phyloP scores from a whole-genome alignment of 257 asterid species.

The Salvia rosmarinus region DNA sequence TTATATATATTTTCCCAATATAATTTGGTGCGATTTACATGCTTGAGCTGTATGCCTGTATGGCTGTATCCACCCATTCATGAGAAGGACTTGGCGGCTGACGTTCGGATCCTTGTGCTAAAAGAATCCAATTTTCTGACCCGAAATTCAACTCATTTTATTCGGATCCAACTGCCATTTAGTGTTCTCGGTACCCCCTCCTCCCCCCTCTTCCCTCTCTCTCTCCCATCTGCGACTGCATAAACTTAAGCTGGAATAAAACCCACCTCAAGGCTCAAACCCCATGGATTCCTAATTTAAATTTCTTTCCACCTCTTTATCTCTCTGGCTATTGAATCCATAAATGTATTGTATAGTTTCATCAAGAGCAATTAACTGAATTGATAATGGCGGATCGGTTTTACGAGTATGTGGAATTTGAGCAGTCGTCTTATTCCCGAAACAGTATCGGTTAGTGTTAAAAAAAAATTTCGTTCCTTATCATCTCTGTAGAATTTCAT shows the following conservation, averaged over 20 bases:
- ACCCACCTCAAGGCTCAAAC: constrained; percentile 7
- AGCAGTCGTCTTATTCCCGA: constrained; percentile 41
- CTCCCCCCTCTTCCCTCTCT: too few relatives aligned
- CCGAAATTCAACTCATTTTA: constrained; percentile 3
- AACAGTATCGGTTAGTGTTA: constrained; percentile 38
- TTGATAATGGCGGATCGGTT: constrained; percentile 45
- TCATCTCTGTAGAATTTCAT: background rate
- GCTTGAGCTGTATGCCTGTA: too few relatives aligned
- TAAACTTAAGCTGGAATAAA: constrained; percentile 5
- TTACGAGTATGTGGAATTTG: constrained; percentile 44
- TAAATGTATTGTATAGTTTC: background rate
- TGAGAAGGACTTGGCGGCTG: background rate
- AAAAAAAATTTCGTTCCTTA: background rate
- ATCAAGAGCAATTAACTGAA: background rate
- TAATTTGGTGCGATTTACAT: too few relatives aligned
- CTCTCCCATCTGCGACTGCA: too few relatives aligned
- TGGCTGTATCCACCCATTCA: background rate
- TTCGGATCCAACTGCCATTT: background rate
- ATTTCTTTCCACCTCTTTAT: background rate
- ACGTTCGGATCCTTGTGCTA: constrained; percentile 1
- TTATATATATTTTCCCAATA: too few relatives aligned
- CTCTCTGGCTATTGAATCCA: background rate
- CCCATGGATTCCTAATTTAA: background rate
- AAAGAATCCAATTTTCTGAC: constrained; percentile 22
- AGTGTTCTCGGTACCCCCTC: background rate